Evolutionary conservation across 2,329 filamentous ascomycete genomes (phyloP), one percentile per base, ranked within the genome.

Genomic region (Penicillium sp.): DNA sequence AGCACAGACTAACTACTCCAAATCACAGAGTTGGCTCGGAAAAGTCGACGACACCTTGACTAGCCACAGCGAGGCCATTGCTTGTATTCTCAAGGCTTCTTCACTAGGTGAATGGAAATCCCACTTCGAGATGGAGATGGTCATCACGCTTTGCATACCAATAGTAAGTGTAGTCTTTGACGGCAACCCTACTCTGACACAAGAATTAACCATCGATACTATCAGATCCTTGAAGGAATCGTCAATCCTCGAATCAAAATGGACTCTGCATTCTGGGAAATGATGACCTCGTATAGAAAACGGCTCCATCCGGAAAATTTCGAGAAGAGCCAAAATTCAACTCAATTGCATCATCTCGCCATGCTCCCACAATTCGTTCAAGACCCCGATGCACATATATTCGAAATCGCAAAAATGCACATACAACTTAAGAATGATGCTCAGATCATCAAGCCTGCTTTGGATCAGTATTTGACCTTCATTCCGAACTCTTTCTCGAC

Each of bases 11-110:
- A 8, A 45, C 40, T 13, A 38, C 8, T 6, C 14, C 3, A 44
- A 13, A 27, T 11, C 18, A n/a, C 34, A 67, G 65, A 60, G 59
- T 54, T 67, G 65, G 65, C 44, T 67, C 31, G 58, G 58, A 9
- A 56, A 43, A 40, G 50, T 54, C 3, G 58, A 64, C 29, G 57
- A 61, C 29, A 50, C 55, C 5, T 42, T 54, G 3, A 57, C 55
- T 21, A 53, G 55, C 13, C 64, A 67, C 39, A 56, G 57, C 5
- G 54, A 60, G 34, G 61, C 61, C 6, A 60, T 67, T 22, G 56
- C 62, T 6, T 56, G 62, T 47, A 52, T 65, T 8, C 42, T 67
- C 13, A 58, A 52, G 18, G 60, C 55, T 16, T 42, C 59, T 9
- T 52, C 58, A 14, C 27, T 54, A 10, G 45, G 56, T 16, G 39